Evolutionary conservation across 495 filamentous ascomycete species (phyloP).

Genomic region (Neurospora tetrasperma): DNA sequence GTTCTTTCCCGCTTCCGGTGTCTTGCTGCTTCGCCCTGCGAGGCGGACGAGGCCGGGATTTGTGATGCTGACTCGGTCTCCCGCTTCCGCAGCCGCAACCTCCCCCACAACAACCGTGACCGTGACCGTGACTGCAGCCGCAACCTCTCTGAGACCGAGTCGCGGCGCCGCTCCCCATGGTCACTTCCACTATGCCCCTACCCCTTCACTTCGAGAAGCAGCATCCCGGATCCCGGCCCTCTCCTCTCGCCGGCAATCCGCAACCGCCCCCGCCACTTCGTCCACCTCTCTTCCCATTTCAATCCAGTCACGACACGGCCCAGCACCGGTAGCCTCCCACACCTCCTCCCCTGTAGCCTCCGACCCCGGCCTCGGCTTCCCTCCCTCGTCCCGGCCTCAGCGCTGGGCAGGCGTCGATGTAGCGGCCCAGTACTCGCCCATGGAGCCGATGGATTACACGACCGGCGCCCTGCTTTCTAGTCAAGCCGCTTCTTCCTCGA

Average conservation of each 20-base stretch:
- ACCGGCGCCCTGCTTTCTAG: conserved; percentile 26
- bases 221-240: conserved; percentile 34
- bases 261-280: conserved; percentile 23
- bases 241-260: conserved; percentile 32
- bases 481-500: conserved; percentile 12
- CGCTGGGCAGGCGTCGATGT: conserved; percentile 44
- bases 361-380: not conserved
- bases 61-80: conserved; percentile 40
- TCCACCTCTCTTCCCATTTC: not conserved
- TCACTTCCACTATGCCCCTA: conserved; percentile 36
- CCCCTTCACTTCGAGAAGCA: conserved; percentile 32
- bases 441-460: conserved; percentile 33
- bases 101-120: conserved; percentile 19
- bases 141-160: conserved; percentile 29
- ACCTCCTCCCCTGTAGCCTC: not conserved
- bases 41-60: conserved; percentile 25
- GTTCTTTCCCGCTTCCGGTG: not conserved
- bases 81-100: conserved; percentile 30
- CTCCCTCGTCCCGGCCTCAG: conserved; percentile 19
- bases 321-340: conserved; percentile 1
- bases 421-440: conserved; percentile 47
- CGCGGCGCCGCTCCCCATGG: not conserved
- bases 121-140: conserved; percentile 25
- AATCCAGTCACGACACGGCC: conserved; percentile 22
- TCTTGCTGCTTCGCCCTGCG: conserved; percentile 10